Base-by-base conservation (phyloP, 2,329 filamentous ascomycete genomes). In the Cercospora sp. region DNA sequence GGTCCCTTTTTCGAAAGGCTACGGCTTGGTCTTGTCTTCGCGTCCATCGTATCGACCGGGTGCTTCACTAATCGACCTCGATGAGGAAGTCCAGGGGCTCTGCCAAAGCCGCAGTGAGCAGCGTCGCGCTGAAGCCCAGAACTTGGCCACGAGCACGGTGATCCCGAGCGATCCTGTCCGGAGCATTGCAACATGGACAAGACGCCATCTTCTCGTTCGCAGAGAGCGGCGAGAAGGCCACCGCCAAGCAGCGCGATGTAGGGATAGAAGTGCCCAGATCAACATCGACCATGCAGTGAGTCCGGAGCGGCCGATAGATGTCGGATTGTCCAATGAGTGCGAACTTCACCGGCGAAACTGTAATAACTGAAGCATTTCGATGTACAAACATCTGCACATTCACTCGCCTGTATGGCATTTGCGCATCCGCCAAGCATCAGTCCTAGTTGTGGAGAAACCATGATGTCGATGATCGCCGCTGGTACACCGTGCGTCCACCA, bases 381-480 rank as follows among this genome's bases (percentile, higher is more conserved):
- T 28, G 30, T 1, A 36, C 1, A 31, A n/a, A 23, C 26, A 10
- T 26, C 13, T 18, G 2, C 33, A 13, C 20, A 18, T 23, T 39
- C 33, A 30, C 31, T 31, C 12, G 26, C 36, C 42, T 30, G n/a
- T 36, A 30, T 51, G 60, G 39, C 45, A 53, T 51, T 26, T 23
- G 26, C 13, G 10, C 36, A 30, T 20, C 20, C 48, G 28, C 48
- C 42, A 63, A 63, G 60, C 60, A 33, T 48, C 3, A n/a, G 28
- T 18, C 23, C 28, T 63, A 63, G 61, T 51, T 55, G 28, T 55
- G 61, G 61, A 63, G 61, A 63, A 55, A 28, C 61, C 53, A 53
- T 53, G 58, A 20, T 42, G 31, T 16, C 18, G 36, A 60, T 33
- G 30, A 59, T 59, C 33, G 30, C 33, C 57, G 10, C 28, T 23